phyloP scores from a whole-genome alignment of 1,139 yeast species.

The Ogataea hybrid region DNA sequence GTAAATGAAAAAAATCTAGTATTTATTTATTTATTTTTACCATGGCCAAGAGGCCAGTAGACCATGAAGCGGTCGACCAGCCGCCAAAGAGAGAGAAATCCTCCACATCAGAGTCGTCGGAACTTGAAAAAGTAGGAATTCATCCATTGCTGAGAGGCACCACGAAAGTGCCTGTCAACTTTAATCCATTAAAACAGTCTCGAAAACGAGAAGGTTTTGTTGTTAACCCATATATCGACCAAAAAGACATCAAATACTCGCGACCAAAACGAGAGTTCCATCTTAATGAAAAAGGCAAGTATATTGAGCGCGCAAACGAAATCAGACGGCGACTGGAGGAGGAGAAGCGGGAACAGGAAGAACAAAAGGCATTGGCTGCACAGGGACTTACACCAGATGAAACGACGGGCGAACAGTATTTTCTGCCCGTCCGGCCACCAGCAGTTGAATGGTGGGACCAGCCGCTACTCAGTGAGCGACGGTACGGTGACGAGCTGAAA shows the following conservation, averaged over 20 bases:
- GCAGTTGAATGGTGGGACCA: slow-evolving; percentile 83
- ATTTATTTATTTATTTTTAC: not conserved
- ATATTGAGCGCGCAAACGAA: slow-evolving; percentile 53
- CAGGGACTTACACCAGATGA: slow-evolving; percentile 50
- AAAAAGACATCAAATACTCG: slow-evolving; percentile 29
- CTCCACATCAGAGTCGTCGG: slow-evolving; percentile 32
- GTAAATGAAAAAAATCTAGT: not conserved
- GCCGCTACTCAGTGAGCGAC: slow-evolving; percentile 40
- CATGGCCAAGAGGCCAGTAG: slow-evolving; percentile 5
- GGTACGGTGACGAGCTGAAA: slow-evolving; percentile 30
- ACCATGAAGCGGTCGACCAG: not conserved
- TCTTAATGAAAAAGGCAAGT: slow-evolving; percentile 63
- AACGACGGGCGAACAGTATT: slow-evolving; percentile 50
- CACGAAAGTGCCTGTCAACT: slow-evolving; percentile 13
- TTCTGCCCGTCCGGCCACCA: slow-evolving; percentile 51
- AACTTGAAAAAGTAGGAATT: slow-evolving; percentile 41
- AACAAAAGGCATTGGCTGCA: slow-evolving; percentile 31
- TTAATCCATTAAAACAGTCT: slow-evolving; percentile 27
- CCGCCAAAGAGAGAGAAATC: slow-evolving; percentile 3
- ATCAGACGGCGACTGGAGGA: slow-evolving; percentile 41
- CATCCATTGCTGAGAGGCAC: slow-evolving; percentile 55
- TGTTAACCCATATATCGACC: slow-evolving; percentile 65
- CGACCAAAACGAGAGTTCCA: slow-evolving; percentile 40
- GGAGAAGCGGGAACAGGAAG: slow-evolving; percentile 34
- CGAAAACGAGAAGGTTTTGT: slow-evolving; percentile 37